Evolutionary conservation across 768 basidiomycete species (phyloP), one percentile per base, ranked within the genome.

Genomic region (Leucocoprinus leucothites): DNA sequence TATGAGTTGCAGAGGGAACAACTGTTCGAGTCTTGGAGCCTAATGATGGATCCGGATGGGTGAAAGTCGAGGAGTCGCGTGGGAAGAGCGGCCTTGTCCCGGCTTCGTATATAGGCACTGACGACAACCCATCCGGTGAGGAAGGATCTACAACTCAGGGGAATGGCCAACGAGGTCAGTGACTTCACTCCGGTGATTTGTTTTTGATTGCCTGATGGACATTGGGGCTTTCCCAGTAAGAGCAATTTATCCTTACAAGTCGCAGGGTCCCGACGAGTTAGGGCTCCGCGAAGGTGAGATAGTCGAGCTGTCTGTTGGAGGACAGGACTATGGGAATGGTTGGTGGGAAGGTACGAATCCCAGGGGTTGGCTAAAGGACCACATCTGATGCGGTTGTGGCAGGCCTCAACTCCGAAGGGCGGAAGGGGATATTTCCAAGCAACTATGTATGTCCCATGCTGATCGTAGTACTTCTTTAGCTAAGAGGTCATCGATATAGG

Each of bases 41-140:
- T 57, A 90, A 94, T 57, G 91, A 92, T 61, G 90, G 89, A 9
- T 90, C 89, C 14, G 91, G 91, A 2, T 93, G 91, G 91, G 81
- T 88, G 9, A 93, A 93, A 65, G 87, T 92, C 8, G 66, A 70
- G 21, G 79, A 87, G 63, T 63, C 69, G 36, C 67, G 68, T n/a
- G 82, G 84, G 57, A 75, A 76, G 53, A 80, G 80, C 61, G 91
- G 91, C 8, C 80, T 93, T 38, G 84, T 92, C 9, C 91, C 91
- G n/a, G 88, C 88, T n/a, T 84, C 89, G 21, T 93, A 93, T 74
- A 67, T 91, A 49, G 76, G 81, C 60, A 58, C 70, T 21, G 67
- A 67, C 46, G 70, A 71, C 47, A 67, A 64, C 51, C 64, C 67
- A 22, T 57, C 60, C 34, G 35, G 63, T 51, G 61, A 58, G 36